These are phyloP conservation scores for Diplosphaera chodatii DNA, from an alignment of 139 green algal genomes.

Conservation along the genomic window DNA sequence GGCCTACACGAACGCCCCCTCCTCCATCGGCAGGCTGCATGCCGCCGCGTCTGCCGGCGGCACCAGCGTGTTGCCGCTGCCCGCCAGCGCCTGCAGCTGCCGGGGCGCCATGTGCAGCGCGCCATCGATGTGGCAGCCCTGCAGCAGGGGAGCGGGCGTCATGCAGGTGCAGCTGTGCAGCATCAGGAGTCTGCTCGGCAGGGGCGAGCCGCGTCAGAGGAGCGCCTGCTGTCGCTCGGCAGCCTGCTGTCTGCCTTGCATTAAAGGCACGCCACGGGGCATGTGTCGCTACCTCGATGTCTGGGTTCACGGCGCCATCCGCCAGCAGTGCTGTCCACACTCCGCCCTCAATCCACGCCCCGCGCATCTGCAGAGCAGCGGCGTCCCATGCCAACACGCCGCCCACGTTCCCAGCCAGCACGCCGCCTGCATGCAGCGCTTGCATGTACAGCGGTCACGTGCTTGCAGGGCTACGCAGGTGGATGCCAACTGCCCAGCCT, in stretches of 20 bases:
- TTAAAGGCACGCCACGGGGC: too few species aligned
- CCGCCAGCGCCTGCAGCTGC: conserved; percentile 13
- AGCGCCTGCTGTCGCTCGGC: too few species aligned
- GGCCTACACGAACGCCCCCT: conserved; percentile 32
- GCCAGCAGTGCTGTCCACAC: conserved; percentile 36
- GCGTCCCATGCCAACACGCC: conserved; percentile 53
- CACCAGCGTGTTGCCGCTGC: conserved; percentile 14
- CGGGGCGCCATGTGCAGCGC: conserved; percentile 10
- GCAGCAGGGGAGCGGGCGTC: neutral
- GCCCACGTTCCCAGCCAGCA: conserved; percentile 36
- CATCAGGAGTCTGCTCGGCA: neutral
- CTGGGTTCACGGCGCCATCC: conserved; percentile 8
- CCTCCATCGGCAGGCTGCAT: conserved; percentile 27
- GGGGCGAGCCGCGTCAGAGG: too few species aligned
- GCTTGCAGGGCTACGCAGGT: too few species aligned
- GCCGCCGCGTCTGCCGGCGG: conserved; percentile 6
- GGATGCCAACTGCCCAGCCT: too few species aligned
- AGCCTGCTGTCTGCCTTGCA: too few species aligned
- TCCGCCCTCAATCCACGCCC: conserved; percentile 23
- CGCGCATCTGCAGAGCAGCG: neutral
- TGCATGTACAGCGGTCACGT: too few species aligned
- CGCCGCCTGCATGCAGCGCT: neutral
- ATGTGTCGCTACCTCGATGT: too few species aligned
- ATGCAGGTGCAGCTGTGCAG: neutral
- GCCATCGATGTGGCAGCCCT: conserved; percentile 18